Conservation (phyloP, 2,329 filamentous ascomycete species). For the Aspergillus brunneoviolaceus region DNA sequence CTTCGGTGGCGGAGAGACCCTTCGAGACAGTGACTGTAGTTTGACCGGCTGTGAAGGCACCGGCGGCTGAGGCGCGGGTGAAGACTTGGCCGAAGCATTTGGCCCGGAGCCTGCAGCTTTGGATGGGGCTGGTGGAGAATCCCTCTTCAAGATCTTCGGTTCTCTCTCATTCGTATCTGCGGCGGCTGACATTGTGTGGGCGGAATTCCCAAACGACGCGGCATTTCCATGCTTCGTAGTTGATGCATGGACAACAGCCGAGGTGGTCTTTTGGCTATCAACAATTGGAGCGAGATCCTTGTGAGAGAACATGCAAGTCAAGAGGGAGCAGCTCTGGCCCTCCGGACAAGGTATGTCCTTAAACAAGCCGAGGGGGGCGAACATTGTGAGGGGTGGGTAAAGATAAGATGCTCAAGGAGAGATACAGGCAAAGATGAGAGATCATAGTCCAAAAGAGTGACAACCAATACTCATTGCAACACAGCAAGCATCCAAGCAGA, state of each 20-base stretch:
- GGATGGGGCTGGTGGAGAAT: neutral
- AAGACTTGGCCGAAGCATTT: neutral
- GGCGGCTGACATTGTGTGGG: constrained; percentile 5
- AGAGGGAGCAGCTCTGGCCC: constrained; percentile 50
- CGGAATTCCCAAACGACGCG: neutral
- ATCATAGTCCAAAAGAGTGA: neutral
- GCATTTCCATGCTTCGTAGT: neutral
- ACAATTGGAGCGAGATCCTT: constrained; percentile 20
- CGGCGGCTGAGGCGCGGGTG: neutral
- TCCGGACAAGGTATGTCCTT: constrained; percentile 55
- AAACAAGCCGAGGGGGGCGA: constrained; percentile 56
- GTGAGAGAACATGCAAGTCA: constrained; percentile 62
- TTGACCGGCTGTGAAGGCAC: constrained; percentile 4
- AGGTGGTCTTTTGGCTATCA: constrained; percentile 18
- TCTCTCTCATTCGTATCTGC: neutral
- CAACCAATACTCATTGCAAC: neutral
- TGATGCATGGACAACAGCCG: constrained; percentile 8
- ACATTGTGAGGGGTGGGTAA: constrained; percentile 44
- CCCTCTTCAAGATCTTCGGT: neutral
- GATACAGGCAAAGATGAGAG: neutral
- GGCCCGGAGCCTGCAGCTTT: neutral
- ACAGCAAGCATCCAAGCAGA: neutral
- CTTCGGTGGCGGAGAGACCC: constrained; percentile 29
- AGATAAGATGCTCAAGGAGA: neutral
- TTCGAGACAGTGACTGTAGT: constrained; percentile 25